Evolutionary conservation across 2,329 filamentous ascomycete genomes (phyloP), one percentile per base, ranked within the genome.

Genomic region (Remersonia thermophila): DNA sequence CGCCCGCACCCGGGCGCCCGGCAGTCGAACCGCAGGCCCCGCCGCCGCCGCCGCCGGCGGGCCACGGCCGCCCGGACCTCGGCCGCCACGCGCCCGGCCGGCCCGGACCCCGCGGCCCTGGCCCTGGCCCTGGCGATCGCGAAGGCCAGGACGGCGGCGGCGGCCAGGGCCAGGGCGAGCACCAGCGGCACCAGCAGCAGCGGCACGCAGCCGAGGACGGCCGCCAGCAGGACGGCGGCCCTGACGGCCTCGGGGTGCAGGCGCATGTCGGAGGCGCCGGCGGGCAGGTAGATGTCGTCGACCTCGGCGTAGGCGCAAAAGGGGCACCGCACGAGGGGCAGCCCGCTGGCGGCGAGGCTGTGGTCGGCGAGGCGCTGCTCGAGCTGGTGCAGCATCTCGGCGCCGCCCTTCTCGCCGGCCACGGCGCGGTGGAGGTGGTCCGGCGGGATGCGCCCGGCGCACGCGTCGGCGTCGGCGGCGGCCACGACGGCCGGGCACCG

Each of bases 301-400:
- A 86, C 69, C 62, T 96, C 91, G 23, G 85, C 85, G 53, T 96
- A 98, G 46, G 69, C 70, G 65, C 89, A 98, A 54, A 93, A 95
- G 0, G 87, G 86, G 51, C 91, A 96, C 27, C 79, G 77, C 32
- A 91, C 68, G 2, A 96, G 70, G 3, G 82, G 79, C 6, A 94
- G 60, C 15, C 75, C 71, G 16, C 80, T 83, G 38, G 80, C 77
- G 17, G 82, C 59, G 2, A 98, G 69, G 14, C 69, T 75, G 48
- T 93, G 83, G 39, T 81, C 79, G 3, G 82, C 79, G 16, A 93
- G 67, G 20, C 85, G 77, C 46, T 83, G 77, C 52, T 94, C 81
- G 26, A 96, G 74, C 51, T 80, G 82, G 42, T 67, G 67, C 48
- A 87, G 67, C 5, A 81, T 73, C 49, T 91, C 82, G 35, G 67